phyloP scores from a whole-genome alignment of 345 rosid genomes.

The Eucalyptus victrix region DNA sequence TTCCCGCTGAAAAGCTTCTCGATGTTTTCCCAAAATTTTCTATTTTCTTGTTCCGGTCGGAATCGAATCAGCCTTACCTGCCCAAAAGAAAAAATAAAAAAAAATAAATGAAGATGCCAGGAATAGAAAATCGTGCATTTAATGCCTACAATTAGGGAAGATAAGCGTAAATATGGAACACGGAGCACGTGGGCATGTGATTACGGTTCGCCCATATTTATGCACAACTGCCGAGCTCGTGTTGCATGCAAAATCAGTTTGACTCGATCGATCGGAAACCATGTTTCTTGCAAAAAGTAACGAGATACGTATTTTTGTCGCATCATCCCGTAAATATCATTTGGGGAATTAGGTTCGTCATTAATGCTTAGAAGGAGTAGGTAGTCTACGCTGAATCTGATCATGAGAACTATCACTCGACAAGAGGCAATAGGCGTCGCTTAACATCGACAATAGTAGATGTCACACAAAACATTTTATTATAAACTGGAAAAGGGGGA shows the following conservation, averaged over 20 bases:
- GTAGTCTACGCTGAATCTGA: not conserved
- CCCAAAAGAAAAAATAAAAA: not conserved
- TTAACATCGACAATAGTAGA: not conserved
- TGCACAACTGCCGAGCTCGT: not conserved
- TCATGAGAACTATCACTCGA: not conserved
- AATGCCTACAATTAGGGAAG: not conserved
- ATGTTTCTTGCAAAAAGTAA: not conserved
- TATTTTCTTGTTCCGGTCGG: not conserved
- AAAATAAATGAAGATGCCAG: not conserved
- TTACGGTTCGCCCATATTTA: not conserved
- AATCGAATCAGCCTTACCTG: not conserved
- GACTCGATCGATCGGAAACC: not conserved
- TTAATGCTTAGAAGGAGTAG: not conserved
- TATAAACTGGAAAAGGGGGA: not conserved
- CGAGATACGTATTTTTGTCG: not conserved
- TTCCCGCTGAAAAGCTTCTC: not conserved
- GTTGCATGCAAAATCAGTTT: not conserved
- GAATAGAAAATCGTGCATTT: not conserved
- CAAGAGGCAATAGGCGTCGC: not conserved
- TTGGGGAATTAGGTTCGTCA: not conserved
- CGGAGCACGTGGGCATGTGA: not conserved
- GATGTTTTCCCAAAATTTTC: not conserved
- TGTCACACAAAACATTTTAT: not conserved
- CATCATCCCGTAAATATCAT: not conserved
- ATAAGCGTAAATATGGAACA: not conserved